A percentile compares a stretch with the other conserved stretches of the same genome.
Conservation (phyloP, 805 yeast species). For the Torulaspora microellipsoides region DNA sequence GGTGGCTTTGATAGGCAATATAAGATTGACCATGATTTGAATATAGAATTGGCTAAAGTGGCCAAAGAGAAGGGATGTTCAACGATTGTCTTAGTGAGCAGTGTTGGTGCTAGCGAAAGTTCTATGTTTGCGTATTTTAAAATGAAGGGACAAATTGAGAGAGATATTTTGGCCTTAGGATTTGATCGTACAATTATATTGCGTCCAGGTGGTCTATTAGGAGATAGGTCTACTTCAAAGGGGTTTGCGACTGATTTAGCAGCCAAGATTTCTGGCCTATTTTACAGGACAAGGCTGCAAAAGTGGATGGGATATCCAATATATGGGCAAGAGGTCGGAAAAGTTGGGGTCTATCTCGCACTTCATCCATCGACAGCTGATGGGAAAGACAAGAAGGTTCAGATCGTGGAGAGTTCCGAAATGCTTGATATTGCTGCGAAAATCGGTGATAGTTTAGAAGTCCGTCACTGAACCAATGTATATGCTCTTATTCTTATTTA, state of each 20-base stretch:
- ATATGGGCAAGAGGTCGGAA: slow-evolving; percentile 63
- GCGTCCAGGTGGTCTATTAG: slow-evolving; percentile 72
- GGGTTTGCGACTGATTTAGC: slow-evolving; percentile 36
- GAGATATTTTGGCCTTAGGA: slow-evolving; percentile 53
- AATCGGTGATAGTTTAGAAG: background rate
- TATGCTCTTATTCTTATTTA: too few species aligned
- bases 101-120: slow-evolving; percentile 54
- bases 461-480: too few species aligned
- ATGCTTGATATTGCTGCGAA: slow-evolving; percentile 21
- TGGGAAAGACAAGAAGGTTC: slow-evolving; percentile 20
- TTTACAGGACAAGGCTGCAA: slow-evolving; percentile 37
- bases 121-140: slow-evolving; percentile 59
- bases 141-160: slow-evolving; percentile 74
- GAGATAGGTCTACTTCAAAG: slow-evolving; percentile 47
- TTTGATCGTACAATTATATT: slow-evolving; percentile 72
- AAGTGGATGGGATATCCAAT: slow-evolving; percentile 42
- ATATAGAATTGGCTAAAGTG: slow-evolving; percentile 61
- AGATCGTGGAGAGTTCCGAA: slow-evolving; percentile 32
- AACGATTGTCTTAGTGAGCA: slow-evolving; percentile 63
- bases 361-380: slow-evolving; percentile 21
- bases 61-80: slow-evolving; percentile 67
- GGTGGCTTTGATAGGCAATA: slow-evolving; percentile 69
- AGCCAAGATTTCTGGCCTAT: slow-evolving; percentile 32
- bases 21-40: slow-evolving; percentile 70
- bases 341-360: slow-evolving; percentile 46